Evolutionary conservation across 2,329 filamentous ascomycete species (phyloP).

Genomic region (Setomelanomma holmii): DNA sequence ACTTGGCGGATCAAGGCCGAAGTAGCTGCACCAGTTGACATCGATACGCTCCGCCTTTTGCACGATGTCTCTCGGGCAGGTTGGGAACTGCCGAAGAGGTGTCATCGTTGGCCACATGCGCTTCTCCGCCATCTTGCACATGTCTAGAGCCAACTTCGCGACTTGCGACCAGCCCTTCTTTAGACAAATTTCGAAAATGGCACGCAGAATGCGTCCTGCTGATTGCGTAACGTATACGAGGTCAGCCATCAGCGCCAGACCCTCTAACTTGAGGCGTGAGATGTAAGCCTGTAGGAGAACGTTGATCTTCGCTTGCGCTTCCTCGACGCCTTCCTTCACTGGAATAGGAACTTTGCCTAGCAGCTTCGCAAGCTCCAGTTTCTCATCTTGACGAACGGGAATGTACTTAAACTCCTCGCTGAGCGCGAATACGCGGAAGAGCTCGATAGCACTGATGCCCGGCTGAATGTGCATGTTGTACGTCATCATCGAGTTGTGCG

Average conservation of each 20-base stretch:
- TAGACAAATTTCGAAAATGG: conserved; percentile 95
- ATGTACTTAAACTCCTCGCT: conserved; percentile 99
- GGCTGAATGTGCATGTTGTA: conserved; percentile 97
- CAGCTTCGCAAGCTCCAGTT: conserved; percentile 91
- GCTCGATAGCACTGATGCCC: conserved; percentile 88
- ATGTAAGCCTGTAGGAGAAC: conserved; percentile 97
- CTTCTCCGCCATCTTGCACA: conserved; percentile 99
- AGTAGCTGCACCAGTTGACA: conserved; percentile 91
- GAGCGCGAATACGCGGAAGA: conserved; percentile 94
- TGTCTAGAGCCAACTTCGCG: conserved; percentile 86
- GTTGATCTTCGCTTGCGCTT: conserved; percentile 97
- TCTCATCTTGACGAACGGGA: conserved; percentile 95
- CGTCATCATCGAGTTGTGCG: conserved; percentile 92
- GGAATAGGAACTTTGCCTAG: conserved; percentile 90
- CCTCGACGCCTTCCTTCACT: conserved; percentile 96
- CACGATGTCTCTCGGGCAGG: conserved; percentile 83
- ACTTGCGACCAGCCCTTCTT: conserved; percentile 97
- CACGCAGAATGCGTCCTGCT: conserved; percentile 91
- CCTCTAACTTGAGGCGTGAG: conserved; percentile 90
- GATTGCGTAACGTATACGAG: conserved; percentile 99
- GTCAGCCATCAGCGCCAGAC: conserved; percentile 94
- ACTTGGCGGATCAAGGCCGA: conserved; percentile 92
- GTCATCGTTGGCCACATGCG: conserved; percentile 99
- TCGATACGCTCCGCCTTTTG: conserved; percentile 95
- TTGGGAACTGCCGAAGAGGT: conserved; percentile 82